Evolutionary conservation across 768 basidiomycete genomes (phyloP).

Genomic region (Hypsizygus marmoreus): DNA sequence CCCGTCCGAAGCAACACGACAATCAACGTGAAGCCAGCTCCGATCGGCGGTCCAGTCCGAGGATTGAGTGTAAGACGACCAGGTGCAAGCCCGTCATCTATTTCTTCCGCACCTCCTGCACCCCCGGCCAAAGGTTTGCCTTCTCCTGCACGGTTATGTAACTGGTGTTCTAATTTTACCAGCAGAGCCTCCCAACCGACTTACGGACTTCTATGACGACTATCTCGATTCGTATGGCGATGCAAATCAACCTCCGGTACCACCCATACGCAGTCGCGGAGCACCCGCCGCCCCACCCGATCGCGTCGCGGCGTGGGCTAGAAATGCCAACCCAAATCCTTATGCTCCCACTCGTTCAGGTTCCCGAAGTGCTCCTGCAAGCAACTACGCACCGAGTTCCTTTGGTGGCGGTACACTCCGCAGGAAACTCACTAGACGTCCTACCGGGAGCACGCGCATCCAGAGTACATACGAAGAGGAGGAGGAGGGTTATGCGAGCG

Average conservation of each 20-base stretch:
- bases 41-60: constrained; percentile 48
- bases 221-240: constrained; percentile 65
- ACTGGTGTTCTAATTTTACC: constrained; percentile 6
- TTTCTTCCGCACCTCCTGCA: constrained; percentile 26
- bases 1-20: constrained; percentile 42
- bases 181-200: constrained; percentile 35
- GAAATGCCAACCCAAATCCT: constrained; percentile 41
- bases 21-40: constrained; percentile 36
- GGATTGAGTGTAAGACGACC: constrained; percentile 50
- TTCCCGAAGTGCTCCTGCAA: constrained; percentile 52
- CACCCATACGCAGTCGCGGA: constrained; percentile 21
- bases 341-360: constrained; percentile 38
- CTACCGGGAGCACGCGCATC: constrained; percentile 39
- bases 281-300: constrained; percentile 31
- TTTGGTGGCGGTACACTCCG: constrained; percentile 46
- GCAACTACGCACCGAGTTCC: constrained; percentile 52
- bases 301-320: constrained; percentile 61
- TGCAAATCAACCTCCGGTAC: constrained; percentile 39
- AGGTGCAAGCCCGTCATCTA: constrained; percentile 24
- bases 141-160: constrained; percentile 3
- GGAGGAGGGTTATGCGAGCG: constrained; percentile 77
- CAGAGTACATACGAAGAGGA: constrained; percentile 68
- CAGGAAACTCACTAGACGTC: constrained; percentile 51
- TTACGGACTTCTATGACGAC: constrained; percentile 77
- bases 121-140: constrained; percentile 42